phyloP scores from a whole-genome alignment of 345 rosid species.

The Tarenaya hassleriana region DNA sequence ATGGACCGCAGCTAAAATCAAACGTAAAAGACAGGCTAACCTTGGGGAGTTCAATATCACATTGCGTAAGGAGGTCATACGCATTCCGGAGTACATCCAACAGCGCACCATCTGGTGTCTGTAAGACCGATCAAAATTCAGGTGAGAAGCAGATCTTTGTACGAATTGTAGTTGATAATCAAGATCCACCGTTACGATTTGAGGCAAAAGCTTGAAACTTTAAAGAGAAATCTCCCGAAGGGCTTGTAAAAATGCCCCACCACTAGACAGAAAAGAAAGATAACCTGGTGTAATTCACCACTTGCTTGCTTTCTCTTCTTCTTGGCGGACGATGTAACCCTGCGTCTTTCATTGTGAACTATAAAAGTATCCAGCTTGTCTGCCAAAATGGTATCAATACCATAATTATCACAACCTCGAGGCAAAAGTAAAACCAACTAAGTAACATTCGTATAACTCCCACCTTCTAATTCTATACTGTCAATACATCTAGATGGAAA shows the following conservation, averaged over 20 bases:
- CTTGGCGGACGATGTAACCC: constrained; percentile 92
- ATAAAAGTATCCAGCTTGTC: constrained; percentile 75
- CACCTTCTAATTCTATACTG: constrained; percentile 74
- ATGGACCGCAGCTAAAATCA: too few relatives aligned
- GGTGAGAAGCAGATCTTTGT: too few relatives aligned
- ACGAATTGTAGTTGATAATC: too few relatives aligned
- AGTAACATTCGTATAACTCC: constrained; percentile 10
- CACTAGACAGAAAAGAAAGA: too few relatives aligned
- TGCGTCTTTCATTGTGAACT: constrained; percentile 77
- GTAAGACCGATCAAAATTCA: too few relatives aligned
- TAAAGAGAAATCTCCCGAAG: too few relatives aligned
- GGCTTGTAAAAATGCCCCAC: too few relatives aligned
- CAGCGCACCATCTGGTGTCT: constrained; percentile 94
- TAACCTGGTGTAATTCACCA: constrained; percentile 78
- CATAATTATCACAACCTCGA: constrained; percentile 10
- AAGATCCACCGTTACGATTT: too few relatives aligned
- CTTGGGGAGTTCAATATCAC: constrained; percentile 66
- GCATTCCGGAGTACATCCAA: constrained; percentile 84
- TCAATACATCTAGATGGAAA: constrained; percentile 57
- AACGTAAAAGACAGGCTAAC: too few relatives aligned
- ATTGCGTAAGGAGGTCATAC: constrained; percentile 66
- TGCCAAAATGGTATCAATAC: constrained; percentile 25
- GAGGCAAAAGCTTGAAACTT: constrained; percentile 3
- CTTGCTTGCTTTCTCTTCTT: constrained; percentile 63
- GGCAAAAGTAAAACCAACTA: constrained; percentile 10